These are phyloP conservation scores for Boechera stricta DNA, from an alignment of 345 rosid species.

Conservation along the genomic window DNA sequence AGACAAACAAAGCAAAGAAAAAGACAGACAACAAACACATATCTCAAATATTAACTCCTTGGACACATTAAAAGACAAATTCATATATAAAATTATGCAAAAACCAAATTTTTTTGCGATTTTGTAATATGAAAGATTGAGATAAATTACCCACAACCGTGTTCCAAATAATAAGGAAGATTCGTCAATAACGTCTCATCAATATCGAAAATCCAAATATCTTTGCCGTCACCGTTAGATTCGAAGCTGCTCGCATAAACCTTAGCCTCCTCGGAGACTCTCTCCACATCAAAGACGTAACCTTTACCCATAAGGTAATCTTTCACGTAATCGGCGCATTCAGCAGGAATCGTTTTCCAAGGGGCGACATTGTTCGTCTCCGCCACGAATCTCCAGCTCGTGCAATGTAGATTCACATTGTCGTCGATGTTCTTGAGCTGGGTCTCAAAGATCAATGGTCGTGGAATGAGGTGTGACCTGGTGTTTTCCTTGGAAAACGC, in stretches of 20 bases:
- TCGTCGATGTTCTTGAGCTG: conserved; percentile 47
- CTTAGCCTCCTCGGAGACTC: conserved; percentile 66
- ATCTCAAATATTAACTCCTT: not conserved
- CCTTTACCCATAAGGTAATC: conserved; percentile 58
- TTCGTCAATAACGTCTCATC: conserved; percentile 92
- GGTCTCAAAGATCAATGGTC: conserved; percentile 63
- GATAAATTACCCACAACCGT: conserved; percentile 71
- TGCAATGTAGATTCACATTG: conserved; percentile 56
- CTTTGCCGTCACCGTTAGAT: conserved; percentile 60
- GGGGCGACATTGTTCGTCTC: conserved; percentile 82
- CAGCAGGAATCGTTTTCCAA: conserved; percentile 74
- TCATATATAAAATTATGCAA: not conserved
- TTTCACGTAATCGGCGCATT: conserved; percentile 69
- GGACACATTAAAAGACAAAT: not conserved
- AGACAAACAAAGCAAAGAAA: conserved; percentile 7
- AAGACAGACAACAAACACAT: not conserved
- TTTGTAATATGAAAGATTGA: not conserved
- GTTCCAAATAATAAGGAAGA: conserved; percentile 78
- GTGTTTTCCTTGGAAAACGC: conserved; percentile 49
- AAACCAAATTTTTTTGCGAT: not conserved
- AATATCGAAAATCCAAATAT: conserved; percentile 85
- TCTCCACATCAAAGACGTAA: conserved; percentile 64
- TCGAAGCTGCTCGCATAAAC: conserved; percentile 60
- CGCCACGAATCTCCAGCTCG: conserved; percentile 86
- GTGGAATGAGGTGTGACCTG: conserved; percentile 51